A percentile compares a stretch with the other conserved stretches of the same genome.
Conservation (phyloP, 352 stramenopile species). For the Globisporangium abappressorium region DNA sequence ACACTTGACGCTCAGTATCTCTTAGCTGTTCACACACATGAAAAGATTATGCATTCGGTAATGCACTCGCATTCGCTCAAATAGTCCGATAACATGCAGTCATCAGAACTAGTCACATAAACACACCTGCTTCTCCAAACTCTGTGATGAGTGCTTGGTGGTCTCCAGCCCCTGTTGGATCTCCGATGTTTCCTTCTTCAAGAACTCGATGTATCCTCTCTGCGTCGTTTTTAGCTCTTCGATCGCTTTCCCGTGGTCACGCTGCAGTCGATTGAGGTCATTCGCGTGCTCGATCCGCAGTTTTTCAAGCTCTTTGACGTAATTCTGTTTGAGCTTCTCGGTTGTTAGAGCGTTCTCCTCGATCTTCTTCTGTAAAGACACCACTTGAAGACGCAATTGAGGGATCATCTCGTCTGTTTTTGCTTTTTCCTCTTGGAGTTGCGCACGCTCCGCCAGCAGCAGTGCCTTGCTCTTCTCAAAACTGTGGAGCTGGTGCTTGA, state of each 20-base stretch:
- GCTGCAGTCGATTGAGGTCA: slow-evolving; percentile 42
- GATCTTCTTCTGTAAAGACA: slow-evolving; percentile 38
- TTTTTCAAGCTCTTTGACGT: slow-evolving; percentile 44
- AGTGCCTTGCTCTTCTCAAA: slow-evolving; percentile 43
- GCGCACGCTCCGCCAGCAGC: slow-evolving; percentile 37
- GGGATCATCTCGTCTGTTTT: slow-evolving; percentile 32
- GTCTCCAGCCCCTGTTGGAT: slow-evolving; percentile 23
- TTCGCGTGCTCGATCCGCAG: slow-evolving; percentile 33
- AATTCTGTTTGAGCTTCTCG: slow-evolving; percentile 47
- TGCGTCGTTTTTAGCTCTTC: slow-evolving; percentile 45
- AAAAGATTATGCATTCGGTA: not conserved
- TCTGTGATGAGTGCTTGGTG: slow-evolving; percentile 24
- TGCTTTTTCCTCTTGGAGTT: slow-evolving; percentile 34
- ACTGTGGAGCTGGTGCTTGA: slow-evolving; percentile 50
- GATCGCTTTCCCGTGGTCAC: slow-evolving; percentile 35
- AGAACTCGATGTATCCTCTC: slow-evolving; percentile 37
- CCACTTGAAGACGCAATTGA: slow-evolving; percentile 29
- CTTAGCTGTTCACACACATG: slow-evolving; percentile 19
- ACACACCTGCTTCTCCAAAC: slow-evolving; percentile 32
- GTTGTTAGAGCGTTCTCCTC: slow-evolving; percentile 24
- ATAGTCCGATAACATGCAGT: not conserved
- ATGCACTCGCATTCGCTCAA: not conserved
- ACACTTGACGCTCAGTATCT: slow-evolving; percentile 33
- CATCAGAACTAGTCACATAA: not conserved
- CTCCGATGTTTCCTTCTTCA: slow-evolving; percentile 45